Evolutionary conservation across 208 protist species (phyloP).

Genomic region (Balamuthia mandrillaris): DNA sequence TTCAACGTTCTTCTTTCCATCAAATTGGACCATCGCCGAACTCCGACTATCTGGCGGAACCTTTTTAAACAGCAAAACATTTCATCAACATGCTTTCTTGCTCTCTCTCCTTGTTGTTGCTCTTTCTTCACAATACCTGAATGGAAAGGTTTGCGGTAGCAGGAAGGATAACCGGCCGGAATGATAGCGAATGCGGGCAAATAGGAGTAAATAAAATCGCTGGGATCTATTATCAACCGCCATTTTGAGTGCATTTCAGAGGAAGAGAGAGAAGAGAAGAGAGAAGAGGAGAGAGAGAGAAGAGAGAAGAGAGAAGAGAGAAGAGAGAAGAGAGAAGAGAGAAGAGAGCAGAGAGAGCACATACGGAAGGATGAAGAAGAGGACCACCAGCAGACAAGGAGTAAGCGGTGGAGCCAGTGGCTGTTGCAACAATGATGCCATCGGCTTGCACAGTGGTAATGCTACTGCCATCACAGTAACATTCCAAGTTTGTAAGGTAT

Average conservation of each 20-base stretch:
- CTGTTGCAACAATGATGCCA: slow-evolving; percentile 81
- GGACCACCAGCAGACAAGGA: slow-evolving; percentile 78
- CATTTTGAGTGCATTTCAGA: too few species aligned
- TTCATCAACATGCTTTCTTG: too few species aligned
- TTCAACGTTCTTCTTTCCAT: too few species aligned
- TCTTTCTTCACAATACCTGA: too few species aligned
- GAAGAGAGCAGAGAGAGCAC: slow-evolving; percentile 53
- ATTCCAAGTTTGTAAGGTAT: slow-evolving; percentile 63
- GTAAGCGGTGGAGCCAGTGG: slow-evolving; percentile 80
- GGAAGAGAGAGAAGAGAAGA: too few species aligned
- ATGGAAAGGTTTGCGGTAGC: not conserved
- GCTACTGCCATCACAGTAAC: slow-evolving; percentile 58
- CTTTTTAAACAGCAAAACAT: too few species aligned
- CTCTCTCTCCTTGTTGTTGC: too few species aligned
- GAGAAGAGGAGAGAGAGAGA: too few species aligned
- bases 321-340: slow-evolving; percentile 67
- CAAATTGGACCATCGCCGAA: too few species aligned
- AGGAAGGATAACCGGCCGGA: slow-evolving; percentile 26
- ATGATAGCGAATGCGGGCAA: slow-evolving; percentile 27
- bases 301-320: slow-evolving; percentile 52
- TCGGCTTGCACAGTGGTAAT: slow-evolving; percentile 76
- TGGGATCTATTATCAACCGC: not conserved
- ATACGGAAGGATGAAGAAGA: slow-evolving; percentile 76
- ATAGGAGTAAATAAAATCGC: slow-evolving; percentile 21
- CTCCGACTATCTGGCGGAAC: too few species aligned